Evolutionary conservation across 2,329 filamentous ascomycete genomes (phyloP), one percentile per base, ranked within the genome.

Genomic region (Pestalotiopsis sp.): DNA sequence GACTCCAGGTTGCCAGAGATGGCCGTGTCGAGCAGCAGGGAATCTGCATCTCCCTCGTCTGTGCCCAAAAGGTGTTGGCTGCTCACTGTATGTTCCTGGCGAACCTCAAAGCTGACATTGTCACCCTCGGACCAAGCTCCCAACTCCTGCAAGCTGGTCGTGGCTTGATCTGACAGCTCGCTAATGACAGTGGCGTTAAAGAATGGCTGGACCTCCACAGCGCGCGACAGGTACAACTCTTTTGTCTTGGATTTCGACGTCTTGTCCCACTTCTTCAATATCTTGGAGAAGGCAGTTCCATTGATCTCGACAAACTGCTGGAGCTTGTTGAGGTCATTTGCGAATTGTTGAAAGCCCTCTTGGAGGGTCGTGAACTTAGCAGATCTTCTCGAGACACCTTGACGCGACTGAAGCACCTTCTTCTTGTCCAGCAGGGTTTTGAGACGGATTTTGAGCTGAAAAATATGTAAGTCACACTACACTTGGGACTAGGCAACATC

Each of bases 261-360:
- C 88, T 99, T 99, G 83, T 99, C 96, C 96, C 96, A 99, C 88
- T 99, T 99, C 83, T 99, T 99, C 72, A 99, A 84, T 69, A 99
- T 99, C 81, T 99, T 99, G 36, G 95, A 98, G 80, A 98, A 98
- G 17, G 95, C 96, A 1, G 94, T 98, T 76, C 96, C 95, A 78
- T 99, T 99, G 78, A 98, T 93, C 80, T 98, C 95, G 72, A 99
- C 94, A 81, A 98, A 99, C 84, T 98, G 96, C 85, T 98, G 94
- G 17, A 99, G 88, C 82, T 99, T 99, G 83, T 97, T 97, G 60
- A 99, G 83, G 78, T 99, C 96, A 77, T 93, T 95, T 77, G 95
- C 95, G 79, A 99, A 99, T 80, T 98, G 94, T 75, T 97, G 94
- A 77, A 98, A 97, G 13, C 96, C 96, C 84, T 99, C 96, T 78